These are phyloP conservation scores for Tulasnella sp. DNA, from an alignment of 768 basidiomycete species.

Conservation along the genomic window DNA sequence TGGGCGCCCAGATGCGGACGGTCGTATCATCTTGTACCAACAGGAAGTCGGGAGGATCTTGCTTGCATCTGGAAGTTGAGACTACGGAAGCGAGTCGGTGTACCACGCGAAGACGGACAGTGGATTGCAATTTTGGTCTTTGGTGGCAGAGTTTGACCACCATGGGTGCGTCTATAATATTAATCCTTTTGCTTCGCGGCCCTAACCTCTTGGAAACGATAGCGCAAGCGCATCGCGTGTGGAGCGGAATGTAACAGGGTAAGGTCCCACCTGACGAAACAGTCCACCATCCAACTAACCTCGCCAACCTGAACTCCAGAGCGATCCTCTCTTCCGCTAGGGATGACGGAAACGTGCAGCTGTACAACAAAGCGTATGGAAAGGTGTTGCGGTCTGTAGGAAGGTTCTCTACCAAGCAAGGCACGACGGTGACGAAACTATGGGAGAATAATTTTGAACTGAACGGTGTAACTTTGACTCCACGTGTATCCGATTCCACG, in stretches of 20 bases:
- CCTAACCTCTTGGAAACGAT: slow-evolving; percentile 9
- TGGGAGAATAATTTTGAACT: slow-evolving; percentile 40
- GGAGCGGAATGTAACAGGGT: slow-evolving; percentile 95
- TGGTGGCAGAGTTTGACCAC: slow-evolving; percentile 87
- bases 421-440: slow-evolving; percentile 53
- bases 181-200: neutral
- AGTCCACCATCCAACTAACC: slow-evolving; percentile 9
- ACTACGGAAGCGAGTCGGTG: slow-evolving; percentile 54
- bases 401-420: slow-evolving; percentile 79
- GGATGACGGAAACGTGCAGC: slow-evolving; percentile 76
- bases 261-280: slow-evolving; percentile 33
- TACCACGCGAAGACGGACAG: slow-evolving; percentile 47
- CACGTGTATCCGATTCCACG: no score
- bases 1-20: slow-evolving; percentile 96
- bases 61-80: slow-evolving; percentile 89
- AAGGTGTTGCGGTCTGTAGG: slow-evolving; percentile 86
- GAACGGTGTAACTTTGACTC: neutral
- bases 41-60: slow-evolving; percentile 82
- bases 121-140: slow-evolving; percentile 76
- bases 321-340: slow-evolving; percentile 83
- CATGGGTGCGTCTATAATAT: slow-evolving; percentile 59
- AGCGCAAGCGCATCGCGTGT: slow-evolving; percentile 81
- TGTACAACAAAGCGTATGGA: slow-evolving; percentile 82
- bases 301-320: slow-evolving; percentile 46
- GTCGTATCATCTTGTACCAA: slow-evolving; percentile 92